These are phyloP conservation scores for Xerocomellus amylosporus DNA, from an alignment of 768 basidiomycete species.

Conservation along the genomic window DNA sequence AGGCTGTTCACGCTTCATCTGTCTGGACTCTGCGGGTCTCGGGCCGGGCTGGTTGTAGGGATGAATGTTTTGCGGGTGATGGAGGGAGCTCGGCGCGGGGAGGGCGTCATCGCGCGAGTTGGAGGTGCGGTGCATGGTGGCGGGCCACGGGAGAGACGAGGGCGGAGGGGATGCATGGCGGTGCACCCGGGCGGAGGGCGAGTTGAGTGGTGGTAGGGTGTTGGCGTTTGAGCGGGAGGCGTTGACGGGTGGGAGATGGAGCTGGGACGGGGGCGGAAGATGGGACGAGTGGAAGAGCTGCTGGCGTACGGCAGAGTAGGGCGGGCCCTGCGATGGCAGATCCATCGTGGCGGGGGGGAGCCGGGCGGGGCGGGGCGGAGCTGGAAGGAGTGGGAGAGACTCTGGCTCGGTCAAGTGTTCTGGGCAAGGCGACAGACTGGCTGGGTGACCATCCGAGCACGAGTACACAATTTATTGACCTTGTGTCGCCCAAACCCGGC, in stretches of 20 bases:
- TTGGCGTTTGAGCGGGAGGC: constrained; percentile 36
- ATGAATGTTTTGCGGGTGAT: constrained; percentile 16
- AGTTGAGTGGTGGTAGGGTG: constrained; percentile 42
- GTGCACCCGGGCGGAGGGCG: constrained; percentile 27
- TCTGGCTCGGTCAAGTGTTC: background rate
- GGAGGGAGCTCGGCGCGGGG: constrained; percentile 17
- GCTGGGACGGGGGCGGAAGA: constrained; percentile 43
- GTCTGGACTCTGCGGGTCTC: constrained; percentile 24
- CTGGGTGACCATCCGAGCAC: constrained; percentile 16
- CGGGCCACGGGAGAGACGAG: constrained; percentile 24
- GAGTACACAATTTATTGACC: constrained; percentile 27
- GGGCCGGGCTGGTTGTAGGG: constrained; percentile 23
- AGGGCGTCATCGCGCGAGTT: constrained; percentile 43
- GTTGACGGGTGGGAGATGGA: constrained; percentile 37
- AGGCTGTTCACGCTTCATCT: constrained; percentile 32
- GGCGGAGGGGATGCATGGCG: constrained; percentile 30
- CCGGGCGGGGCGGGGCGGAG: constrained; percentile 8
- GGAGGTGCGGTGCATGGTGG: constrained; percentile 36
- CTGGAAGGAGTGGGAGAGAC: constrained; percentile 1
- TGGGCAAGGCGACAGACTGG: constrained; percentile 3
- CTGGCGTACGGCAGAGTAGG: constrained; percentile 27
- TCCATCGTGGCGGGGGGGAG: constrained; percentile 18
- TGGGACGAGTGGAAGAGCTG: constrained; percentile 43
- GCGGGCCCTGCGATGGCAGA: constrained; percentile 30
- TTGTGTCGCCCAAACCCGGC: constrained; percentile 15